Evolutionary conservation across 2,329 filamentous ascomycete genomes (phyloP), one percentile per base, ranked within the genome.

Genomic region (Nannizzia gypsea): DNA sequence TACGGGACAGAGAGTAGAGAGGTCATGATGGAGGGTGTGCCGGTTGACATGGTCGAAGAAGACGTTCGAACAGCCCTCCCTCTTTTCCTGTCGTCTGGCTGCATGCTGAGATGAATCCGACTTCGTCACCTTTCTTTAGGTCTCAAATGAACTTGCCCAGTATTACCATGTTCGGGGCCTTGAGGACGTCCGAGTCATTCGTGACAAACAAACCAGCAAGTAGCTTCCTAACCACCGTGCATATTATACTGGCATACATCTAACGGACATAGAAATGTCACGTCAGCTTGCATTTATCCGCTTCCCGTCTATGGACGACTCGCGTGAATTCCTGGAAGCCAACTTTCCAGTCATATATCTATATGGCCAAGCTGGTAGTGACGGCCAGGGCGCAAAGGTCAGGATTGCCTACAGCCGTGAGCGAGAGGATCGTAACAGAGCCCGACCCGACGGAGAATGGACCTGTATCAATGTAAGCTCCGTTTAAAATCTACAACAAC

Each of bases 181-280:
- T 62, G 80, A 83, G 66, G 80, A 82, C 65, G 73, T 83, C 55
- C 76, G 80, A 17, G 73, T 83, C 57, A 83, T 83, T 65, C 79
- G 80, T 61, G 81, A 83, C 65, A 77, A 80, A 60, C 78, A 80
- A 62, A 83, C 80, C 20, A 81, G 81, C 83, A 71, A 63, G 72
- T 67, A 6, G n/a, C 20, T 22, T 17, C 34, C 6, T 31, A 55
- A 44, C 40, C n/a, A 36, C 2, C n/a, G n/a, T 6, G 15, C 6
- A 40, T 13, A 40, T 2, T 20, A 42, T 83, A 71, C 63, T 22
- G n/a, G 13, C 38, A 17, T 15, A 54, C 15, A n/a, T 20, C 22
- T 42, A 31, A 46, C 42, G 9, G 3, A 63, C 59, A 61, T 42
- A 83, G 81, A 80, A 64, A 68, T 77, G 62, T 82, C 81, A 26